Conservation (phyloP, 129 eudicot genomes). For the Flaveria sonorensis region DNA sequence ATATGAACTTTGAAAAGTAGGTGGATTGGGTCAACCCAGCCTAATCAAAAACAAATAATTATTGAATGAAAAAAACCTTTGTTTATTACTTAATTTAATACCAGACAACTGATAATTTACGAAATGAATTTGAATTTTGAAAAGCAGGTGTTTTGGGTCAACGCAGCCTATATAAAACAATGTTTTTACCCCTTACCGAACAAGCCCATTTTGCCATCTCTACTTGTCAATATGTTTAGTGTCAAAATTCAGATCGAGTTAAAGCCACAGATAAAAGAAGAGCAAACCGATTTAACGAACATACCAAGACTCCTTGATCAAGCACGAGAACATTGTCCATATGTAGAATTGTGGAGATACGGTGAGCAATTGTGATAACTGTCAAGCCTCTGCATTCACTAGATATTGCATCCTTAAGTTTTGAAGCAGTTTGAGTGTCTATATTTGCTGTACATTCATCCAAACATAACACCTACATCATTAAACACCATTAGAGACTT, state of each 20-base stretch:
- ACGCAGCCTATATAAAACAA: neutral
- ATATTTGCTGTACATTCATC: conserved; percentile 98
- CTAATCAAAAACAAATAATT: neutral
- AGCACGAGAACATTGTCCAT: conserved; percentile 85
- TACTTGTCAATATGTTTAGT: neutral
- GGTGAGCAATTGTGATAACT: conserved; percentile 90
- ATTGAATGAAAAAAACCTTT: neutral
- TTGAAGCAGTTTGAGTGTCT: conserved; percentile 81
- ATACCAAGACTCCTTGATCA: conserved; percentile 89
- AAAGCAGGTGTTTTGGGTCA: neutral
- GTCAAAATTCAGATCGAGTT: neutral
- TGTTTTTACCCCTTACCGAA: conserved; percentile 9
- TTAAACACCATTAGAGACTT: conserved; percentile 11
- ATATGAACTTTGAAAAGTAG: neutral
- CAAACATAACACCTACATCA: conserved; percentile 75
- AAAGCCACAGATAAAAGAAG: neutral
- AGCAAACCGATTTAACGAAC: conserved; percentile 21
- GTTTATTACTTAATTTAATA: neutral
- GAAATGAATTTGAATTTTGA: neutral
- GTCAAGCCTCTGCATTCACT: conserved; percentile 79
- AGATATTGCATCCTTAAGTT: conserved; percentile 67
- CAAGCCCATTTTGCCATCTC: neutral
- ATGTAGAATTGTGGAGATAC: conserved; percentile 77
- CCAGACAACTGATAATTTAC: neutral
- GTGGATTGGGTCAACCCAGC: neutral